Evolutionary conservation across 1,284 basidiomycete genomes (phyloP).

Genomic region (Cerrena zonata): DNA sequence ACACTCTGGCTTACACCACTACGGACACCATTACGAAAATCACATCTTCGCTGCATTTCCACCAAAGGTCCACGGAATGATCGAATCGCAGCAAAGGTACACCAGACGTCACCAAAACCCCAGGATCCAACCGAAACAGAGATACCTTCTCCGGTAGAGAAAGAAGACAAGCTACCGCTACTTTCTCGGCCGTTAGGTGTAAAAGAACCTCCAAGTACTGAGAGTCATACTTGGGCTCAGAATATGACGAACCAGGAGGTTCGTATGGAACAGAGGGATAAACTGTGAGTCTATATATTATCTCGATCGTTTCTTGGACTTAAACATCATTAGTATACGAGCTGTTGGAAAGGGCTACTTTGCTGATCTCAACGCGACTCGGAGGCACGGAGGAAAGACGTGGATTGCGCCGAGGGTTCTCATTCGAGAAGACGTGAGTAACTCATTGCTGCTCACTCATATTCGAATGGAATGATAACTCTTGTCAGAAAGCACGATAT

Average conservation of each 20-base stretch:
- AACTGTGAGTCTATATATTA: conserved; percentile 53
- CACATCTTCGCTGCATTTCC: too few species aligned
- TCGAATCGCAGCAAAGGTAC: too few species aligned
- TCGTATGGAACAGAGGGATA: conserved; percentile 65
- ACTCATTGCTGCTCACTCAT: neutral
- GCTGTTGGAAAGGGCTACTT: conserved; percentile 88
- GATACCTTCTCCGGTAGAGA: conserved; percentile 5
- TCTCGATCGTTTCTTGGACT: neutral
- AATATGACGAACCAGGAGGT: conserved; percentile 71
- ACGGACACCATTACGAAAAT: too few species aligned
- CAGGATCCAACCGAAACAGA: neutral
- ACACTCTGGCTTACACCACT: too few species aligned
- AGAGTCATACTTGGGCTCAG: conserved; percentile 57
- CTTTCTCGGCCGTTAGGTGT: conserved; percentile 76
- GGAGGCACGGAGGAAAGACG: conserved; percentile 85
- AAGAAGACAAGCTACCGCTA: conserved; percentile 40
- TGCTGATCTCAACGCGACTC: conserved; percentile 79
- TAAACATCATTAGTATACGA: conserved; percentile 55
- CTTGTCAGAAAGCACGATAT: conserved; percentile 74
- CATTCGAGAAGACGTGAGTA: conserved; percentile 81
- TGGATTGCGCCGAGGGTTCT: conserved; percentile 89
- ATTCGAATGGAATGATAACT: conserved; percentile 2
- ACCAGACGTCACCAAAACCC: too few species aligned
- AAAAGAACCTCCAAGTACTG: conserved; percentile 49
- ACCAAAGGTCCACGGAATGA: too few species aligned